Evolutionary conservation across 177 flowering plant genomes (phyloP).

Genomic region (Vitis hybrid): DNA sequence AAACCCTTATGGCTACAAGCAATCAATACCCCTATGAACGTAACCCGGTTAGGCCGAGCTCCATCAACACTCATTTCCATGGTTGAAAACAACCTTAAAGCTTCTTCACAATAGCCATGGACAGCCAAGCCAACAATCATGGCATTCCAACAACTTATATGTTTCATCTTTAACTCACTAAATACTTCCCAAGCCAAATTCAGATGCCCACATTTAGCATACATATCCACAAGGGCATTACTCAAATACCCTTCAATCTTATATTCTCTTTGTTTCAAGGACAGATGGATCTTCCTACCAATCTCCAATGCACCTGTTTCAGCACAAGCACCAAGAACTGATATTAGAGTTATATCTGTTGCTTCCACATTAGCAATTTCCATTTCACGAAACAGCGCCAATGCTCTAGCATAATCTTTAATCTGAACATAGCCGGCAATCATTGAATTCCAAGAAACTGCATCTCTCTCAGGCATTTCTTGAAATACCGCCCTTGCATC

Average conservation of each 20-base stretch:
- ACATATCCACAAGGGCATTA: constrained; percentile 48
- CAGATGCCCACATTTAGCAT: constrained; percentile 46
- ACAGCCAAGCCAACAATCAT: constrained; percentile 55
- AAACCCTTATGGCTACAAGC: constrained; percentile 49
- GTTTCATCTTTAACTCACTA: constrained; percentile 32
- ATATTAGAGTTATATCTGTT: constrained; percentile 41
- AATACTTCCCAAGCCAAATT: constrained; percentile 34
- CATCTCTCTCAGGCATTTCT: constrained; percentile 40
- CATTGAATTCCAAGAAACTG: constrained; percentile 49
- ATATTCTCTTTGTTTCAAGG: constrained; percentile 20
- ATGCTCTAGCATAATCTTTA: constrained; percentile 30
- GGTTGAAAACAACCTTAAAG: constrained; percentile 34
- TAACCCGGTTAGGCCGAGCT: constrained; percentile 37
- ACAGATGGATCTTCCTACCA: constrained; percentile 40
- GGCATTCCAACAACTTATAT: constrained; percentile 45
- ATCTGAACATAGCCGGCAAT: constrained; percentile 35
- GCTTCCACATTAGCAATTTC: constrained; percentile 21
- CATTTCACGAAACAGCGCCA: constrained; percentile 38
- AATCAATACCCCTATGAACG: constrained; percentile 46
- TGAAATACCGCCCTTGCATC: constrained; percentile 36
- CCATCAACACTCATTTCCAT: constrained; percentile 26
- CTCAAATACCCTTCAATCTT: constrained; percentile 47
- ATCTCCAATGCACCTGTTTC: constrained; percentile 37
- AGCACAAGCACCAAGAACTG: constrained; percentile 48
- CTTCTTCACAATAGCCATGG: constrained; percentile 43